Base-by-base conservation (phyloP, 1,284 basidiomycete genomes). In the Rugosomyces carneus region DNA sequence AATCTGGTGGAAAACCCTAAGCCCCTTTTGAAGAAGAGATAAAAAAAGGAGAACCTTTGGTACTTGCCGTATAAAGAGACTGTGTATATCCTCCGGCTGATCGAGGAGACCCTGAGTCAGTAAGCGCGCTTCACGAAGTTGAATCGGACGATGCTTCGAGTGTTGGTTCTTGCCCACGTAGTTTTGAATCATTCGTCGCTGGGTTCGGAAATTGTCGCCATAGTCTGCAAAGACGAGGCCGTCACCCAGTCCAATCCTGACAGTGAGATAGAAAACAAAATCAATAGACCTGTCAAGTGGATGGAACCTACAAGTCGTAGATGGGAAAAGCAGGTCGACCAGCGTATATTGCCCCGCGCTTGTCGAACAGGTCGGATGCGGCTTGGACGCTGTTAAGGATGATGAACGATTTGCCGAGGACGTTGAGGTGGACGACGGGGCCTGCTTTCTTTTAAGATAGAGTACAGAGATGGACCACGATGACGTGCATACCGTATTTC, bases 281-380 rank as follows among this genome's bases (percentile, higher is more conserved):
- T n/a, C n/a, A n/a, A n/a, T n/a, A n/a, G n/a, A n/a, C n/a, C n/a
- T n/a, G n/a, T n/a, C n/a, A n/a, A n/a, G 21, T 23, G 21, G 7
- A 23, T 23, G 21, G 7, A 4, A 47, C 18, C 4, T 23, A 23
- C 21, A 23, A 7, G 21, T 23, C 21, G 7, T 23, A 23, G 21
- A 53, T 36, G 15, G 47, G 44, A 19, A 44, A 27, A 6, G 15
- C 16, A 0, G 58, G 58, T 21, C 59, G 39, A 20, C 55, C 57
- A 24, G 55, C 57, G 41, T 66, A 62, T 42, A 56, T 63, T 23
- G 57, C 42, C 21, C 61, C 58, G 26, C 62, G 53, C 32, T 61
- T 63, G 18, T 65, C 61, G 24, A 70, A 50, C 15, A 70, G 50
- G 10, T 67, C 63, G 1, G 49, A 48, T 0, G 57, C 60, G 2